phyloP scores from a whole-genome alignment of 768 basidiomycete genomes.

The Trichaptum fuscoviolaceum region DNA sequence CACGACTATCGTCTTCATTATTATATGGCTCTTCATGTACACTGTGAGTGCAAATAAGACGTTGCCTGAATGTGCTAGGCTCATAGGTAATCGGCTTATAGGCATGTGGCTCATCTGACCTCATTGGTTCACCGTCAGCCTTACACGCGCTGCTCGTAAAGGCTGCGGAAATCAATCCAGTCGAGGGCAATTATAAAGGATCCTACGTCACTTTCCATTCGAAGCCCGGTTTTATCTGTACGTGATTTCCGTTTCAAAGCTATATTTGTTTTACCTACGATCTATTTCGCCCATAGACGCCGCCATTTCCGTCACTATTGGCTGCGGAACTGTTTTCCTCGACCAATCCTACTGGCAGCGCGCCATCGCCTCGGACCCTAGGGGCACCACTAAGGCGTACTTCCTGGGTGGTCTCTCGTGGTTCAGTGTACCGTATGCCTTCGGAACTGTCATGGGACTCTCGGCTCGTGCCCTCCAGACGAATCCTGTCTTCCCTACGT shows the following conservation, averaged over 20 bases:
- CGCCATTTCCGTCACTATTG: slow-evolving; percentile 14
- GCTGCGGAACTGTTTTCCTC: slow-evolving; percentile 20
- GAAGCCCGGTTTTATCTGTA: slow-evolving; percentile 12
- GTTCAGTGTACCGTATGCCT: slow-evolving; percentile 35
- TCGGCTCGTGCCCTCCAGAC: slow-evolving; percentile 24
- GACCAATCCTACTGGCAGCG: slow-evolving; percentile 33
- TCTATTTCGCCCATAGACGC: background rate
- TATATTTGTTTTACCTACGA: slow-evolving; percentile 20
- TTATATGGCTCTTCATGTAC: slow-evolving; percentile 29
- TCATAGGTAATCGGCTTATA: slow-evolving; percentile 7
- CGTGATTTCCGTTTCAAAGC: background rate
- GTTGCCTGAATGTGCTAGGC: no score
- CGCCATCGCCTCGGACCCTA: slow-evolving; percentile 32
- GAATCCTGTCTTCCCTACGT: slow-evolving; percentile 22
- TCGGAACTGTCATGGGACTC: slow-evolving; percentile 33
- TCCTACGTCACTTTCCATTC: slow-evolving; percentile 33
- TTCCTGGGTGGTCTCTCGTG: slow-evolving; percentile 35
- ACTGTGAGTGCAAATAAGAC: no score
- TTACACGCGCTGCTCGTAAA: slow-evolving; percentile 29
- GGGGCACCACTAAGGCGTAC: slow-evolving; percentile 32
- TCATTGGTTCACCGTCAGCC: slow-evolving; percentile 33
- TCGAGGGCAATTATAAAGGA: slow-evolving; percentile 31
- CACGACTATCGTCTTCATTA: slow-evolving; percentile 32
- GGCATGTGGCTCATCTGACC: slow-evolving; percentile 24
- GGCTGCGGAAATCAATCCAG: slow-evolving; percentile 24